Percentiles rank a stretch among this genome's conserved stretches.
phyloP scores from a whole-genome alignment of 306 rosid genomes.

The Pterocarpus santalinus region DNA sequence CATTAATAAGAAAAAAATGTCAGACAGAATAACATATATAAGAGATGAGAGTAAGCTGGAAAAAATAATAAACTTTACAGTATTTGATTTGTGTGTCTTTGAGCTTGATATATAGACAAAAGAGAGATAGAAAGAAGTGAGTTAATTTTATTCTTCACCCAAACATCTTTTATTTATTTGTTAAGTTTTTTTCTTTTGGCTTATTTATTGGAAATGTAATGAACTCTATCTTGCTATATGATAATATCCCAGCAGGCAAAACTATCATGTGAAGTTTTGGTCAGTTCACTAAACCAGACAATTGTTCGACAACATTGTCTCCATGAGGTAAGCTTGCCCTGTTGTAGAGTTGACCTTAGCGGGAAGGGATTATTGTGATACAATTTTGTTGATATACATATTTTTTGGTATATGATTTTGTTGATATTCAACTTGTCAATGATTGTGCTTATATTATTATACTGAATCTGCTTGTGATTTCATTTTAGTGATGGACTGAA shows the following conservation, averaged over 20 bases:
- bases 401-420: neutral
- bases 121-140: too few species aligned
- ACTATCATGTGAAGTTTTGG: constrained; percentile 65
- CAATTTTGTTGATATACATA: too few species aligned
- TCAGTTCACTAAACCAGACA: constrained; percentile 64
- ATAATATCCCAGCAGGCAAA: constrained; percentile 60
- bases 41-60: too few species aligned
- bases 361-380: neutral
- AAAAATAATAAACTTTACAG: too few species aligned
- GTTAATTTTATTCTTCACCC: too few species aligned
- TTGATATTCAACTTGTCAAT: neutral
- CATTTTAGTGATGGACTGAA: constrained; percentile 38
- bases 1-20: neutral
- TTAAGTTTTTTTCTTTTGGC: neutral
- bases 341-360: neutral
- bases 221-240: neutral
- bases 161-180: neutral
- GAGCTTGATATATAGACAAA: too few species aligned
- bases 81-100: too few species aligned
- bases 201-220: neutral
- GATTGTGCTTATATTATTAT: neutral
- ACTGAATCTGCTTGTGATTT: constrained; percentile 18
- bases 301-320: constrained; percentile 64
- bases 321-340: constrained; percentile 29
- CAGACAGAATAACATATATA: neutral